Evolutionary conservation across 1,284 basidiomycete species (phyloP).

Genomic region (Microbotryum saponariae): DNA sequence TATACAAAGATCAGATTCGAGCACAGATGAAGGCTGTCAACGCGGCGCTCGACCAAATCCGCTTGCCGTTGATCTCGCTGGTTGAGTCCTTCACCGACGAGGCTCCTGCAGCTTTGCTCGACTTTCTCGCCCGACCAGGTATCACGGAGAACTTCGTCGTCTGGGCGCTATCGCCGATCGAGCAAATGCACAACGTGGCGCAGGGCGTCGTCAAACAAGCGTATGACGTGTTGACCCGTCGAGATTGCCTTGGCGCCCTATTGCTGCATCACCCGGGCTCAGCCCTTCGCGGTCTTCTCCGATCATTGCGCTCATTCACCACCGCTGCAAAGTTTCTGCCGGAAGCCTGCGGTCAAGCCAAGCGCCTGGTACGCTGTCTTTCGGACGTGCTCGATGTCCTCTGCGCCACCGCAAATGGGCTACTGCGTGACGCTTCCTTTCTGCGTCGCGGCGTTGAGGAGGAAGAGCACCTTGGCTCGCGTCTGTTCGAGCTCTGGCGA

Average conservation of each 20-base stretch:
- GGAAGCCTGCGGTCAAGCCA: slow-evolving; percentile 77
- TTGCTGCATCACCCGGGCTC: slow-evolving; percentile 57
- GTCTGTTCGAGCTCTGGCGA: slow-evolving; percentile 69
- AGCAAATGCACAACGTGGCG: slow-evolving; percentile 61
- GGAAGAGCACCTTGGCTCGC: slow-evolving; percentile 42
- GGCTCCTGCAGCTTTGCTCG: slow-evolving; percentile 7
- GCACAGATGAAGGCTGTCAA: slow-evolving; percentile 30
- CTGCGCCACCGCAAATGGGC: slow-evolving; percentile 61
- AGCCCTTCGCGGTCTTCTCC: slow-evolving; percentile 60
- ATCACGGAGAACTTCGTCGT: slow-evolving; percentile 46
- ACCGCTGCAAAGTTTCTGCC: slow-evolving; percentile 57
- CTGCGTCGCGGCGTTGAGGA: slow-evolving; percentile 38
- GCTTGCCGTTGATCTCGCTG: slow-evolving; percentile 17
- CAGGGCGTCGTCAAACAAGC: slow-evolving; percentile 69
- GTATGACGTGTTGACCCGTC: slow-evolving; percentile 74
- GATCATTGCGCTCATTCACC: slow-evolving; percentile 60
- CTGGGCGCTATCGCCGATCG: slow-evolving; percentile 71
- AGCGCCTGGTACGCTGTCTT: slow-evolving; percentile 78
- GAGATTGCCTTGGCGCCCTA: slow-evolving; percentile 73
- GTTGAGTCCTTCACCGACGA: slow-evolving; percentile 27
- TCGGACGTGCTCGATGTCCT: slow-evolving; percentile 83
- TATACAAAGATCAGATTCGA: slow-evolving; percentile 34
- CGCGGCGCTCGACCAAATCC: slow-evolving; percentile 14
- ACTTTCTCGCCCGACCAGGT: slow-evolving; percentile 12
- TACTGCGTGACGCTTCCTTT: slow-evolving; percentile 57